A percentile compares a stretch with the other conserved stretches of the same genome.
Evolutionary conservation across 306 rosid genomes (phyloP).

Genomic region (Trifolium subterraneum): DNA sequence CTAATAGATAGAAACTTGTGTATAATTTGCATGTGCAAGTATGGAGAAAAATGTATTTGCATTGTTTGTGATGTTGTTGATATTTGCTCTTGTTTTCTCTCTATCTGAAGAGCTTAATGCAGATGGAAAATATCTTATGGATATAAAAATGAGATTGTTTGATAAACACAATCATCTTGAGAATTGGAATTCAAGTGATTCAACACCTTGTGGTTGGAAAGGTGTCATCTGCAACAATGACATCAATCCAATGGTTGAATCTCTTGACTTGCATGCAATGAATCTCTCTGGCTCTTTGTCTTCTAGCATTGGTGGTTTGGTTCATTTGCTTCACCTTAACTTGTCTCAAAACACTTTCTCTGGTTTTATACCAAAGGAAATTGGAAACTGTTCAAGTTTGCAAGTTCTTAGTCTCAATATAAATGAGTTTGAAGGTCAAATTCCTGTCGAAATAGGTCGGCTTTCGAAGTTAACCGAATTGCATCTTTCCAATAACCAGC

Average conservation of each 20-base stretch:
- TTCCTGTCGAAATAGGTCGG: constrained; percentile 64
- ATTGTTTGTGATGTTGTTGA: constrained; percentile 20
- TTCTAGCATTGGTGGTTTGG: constrained; percentile 61
- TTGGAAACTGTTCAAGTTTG: constrained; percentile 63
- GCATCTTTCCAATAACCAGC: constrained; percentile 59
- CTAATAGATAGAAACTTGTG: constrained; percentile 16
- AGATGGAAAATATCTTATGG: constrained; percentile 67
- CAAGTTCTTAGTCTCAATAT: constrained; percentile 53
- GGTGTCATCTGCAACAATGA: constrained; percentile 65
- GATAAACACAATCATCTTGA: constrained; percentile 47
- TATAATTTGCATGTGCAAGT: constrained; percentile 16
- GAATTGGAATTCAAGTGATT: constrained; percentile 65
- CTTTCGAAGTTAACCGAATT: constrained; percentile 55
- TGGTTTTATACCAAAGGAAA: constrained; percentile 64
- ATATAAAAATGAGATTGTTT: constrained; percentile 49
- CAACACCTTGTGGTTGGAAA: constrained; percentile 70
- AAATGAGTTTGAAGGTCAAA: constrained; percentile 56
- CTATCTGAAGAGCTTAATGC: constrained; percentile 66
- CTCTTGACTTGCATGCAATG: constrained; percentile 56
- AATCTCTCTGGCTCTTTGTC: constrained; percentile 66
- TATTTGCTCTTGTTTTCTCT: constrained; percentile 40
- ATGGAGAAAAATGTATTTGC: constrained; percentile 28
- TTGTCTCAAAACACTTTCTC: constrained; percentile 51
- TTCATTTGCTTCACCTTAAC: constrained; percentile 55
- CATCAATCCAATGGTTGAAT: constrained; percentile 53